Base-by-base conservation (phyloP, 169 alveolate genomes). In the Cryptosporidium felis region DNA sequence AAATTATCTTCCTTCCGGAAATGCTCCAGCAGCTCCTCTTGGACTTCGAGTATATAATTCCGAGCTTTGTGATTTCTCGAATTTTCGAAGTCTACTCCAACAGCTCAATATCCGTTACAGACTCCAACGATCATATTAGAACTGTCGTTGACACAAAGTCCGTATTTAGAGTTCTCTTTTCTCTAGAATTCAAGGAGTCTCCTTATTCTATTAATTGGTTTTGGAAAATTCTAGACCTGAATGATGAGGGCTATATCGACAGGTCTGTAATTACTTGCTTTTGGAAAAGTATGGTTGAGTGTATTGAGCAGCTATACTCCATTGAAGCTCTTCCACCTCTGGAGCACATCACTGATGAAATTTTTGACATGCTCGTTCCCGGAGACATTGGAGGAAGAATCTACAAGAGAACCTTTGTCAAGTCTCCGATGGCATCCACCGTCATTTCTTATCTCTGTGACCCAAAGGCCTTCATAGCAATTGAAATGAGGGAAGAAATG, bases 371-470 rank as follows among this genome's bases (percentile, higher is more conserved):
- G 82, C 49, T 74, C n/a, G 49, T 46, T 14, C 82, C 82, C 10
- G 82, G 82, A 36, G 61, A 74, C 21, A 34, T 34, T 2, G 40
- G 16, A 16, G 82, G 82, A 21, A 49, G 45, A 74, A 74, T 74
- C 3, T 49, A 74, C 32, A 74, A 74, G 14, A 26, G 56, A 2
- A 9, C 44, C 2, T 74, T 74, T 56, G 26, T 12, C 10, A 28
- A 30, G 10, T 74, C 82, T 16, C 82, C 82, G 1, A 74, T 74
- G 82, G 82, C 82, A 10, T 9, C 82, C 12, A 74, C 74, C 12
- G 82, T 53, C n/a, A 74, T 74, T 36, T 74, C 82, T 2, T 74
- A 74, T 56, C 58, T 74, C 1, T 74, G 82, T 53, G 82, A 74
- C n/a, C 82, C 82, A 32, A 74, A 53, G 16, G 82, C 82, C 8